Evolutionary conservation across 805 yeast species (phyloP).

Genomic region (Torulaspora delbrueckii): DNA sequence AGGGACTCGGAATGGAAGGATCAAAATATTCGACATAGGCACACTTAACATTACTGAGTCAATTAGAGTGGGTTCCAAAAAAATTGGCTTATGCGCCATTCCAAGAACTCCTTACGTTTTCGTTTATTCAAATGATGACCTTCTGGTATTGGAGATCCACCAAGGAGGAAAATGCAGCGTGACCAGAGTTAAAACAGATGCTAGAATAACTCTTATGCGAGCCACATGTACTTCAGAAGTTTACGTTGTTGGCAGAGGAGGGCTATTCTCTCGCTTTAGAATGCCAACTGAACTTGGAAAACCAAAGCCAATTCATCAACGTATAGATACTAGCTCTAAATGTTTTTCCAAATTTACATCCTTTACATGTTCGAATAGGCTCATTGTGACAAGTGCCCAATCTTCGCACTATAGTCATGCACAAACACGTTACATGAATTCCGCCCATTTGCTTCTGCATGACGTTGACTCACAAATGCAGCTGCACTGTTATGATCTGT

Average conservation of each 20-base stretch:
- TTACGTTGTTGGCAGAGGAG: slow-evolving; percentile 2
- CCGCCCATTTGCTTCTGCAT: slow-evolving; percentile 14
- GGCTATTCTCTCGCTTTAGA: neutral
- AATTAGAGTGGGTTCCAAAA: slow-evolving; percentile 10
- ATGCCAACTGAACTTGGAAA: slow-evolving; percentile 1
- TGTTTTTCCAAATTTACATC: slow-evolving; percentile 15
- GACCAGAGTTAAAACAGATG: slow-evolving; percentile 1
- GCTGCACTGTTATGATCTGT: slow-evolving; percentile 9
- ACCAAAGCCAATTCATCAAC: neutral
- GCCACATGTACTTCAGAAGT: slow-evolving; percentile 1
- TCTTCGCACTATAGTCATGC: slow-evolving; percentile 7
- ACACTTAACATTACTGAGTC: slow-evolving; percentile 1
- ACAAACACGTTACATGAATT: slow-evolving; percentile 2
- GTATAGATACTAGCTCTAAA: slow-evolving; percentile 5
- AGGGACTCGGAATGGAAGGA: slow-evolving; percentile 20
- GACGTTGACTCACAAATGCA: slow-evolving; percentile 13
- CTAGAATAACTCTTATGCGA: slow-evolving; percentile 1
- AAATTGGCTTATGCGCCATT: slow-evolving; percentile 8
- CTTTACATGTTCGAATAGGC: slow-evolving; percentile 17
- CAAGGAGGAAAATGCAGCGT: neutral
- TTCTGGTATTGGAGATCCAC: slow-evolving; percentile 2
- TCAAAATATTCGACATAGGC: slow-evolving; percentile 11
- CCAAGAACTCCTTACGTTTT: slow-evolving; percentile 6
- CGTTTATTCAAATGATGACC: slow-evolving; percentile 12
- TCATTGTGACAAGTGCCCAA: slow-evolving; percentile 14